Conservation (phyloP, 345 rosid genomes). For the Salix purpurea region DNA sequence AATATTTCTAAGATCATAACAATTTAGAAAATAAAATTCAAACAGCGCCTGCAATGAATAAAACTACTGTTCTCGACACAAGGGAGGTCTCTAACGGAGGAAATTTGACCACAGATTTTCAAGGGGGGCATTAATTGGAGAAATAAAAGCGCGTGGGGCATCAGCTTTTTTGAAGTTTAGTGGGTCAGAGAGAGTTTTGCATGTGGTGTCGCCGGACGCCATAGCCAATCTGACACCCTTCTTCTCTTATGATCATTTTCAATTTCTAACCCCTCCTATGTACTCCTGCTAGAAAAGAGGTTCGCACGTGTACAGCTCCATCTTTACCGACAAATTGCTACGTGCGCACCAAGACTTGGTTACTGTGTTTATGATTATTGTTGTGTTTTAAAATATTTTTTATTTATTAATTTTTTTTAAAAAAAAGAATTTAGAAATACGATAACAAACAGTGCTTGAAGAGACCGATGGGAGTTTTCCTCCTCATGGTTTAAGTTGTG, state of each 20-base stretch:
- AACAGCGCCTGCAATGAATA: too few species aligned
- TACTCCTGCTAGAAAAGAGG: slow-evolving; percentile 4
- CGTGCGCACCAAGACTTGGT: slow-evolving; percentile 21
- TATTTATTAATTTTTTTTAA: too few species aligned
- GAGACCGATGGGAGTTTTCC: neutral
- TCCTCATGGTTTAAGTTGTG: neutral
- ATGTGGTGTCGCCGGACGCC: slow-evolving; percentile 46
- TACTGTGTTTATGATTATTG: too few species aligned
- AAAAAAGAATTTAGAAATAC: too few species aligned
- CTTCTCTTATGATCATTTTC: slow-evolving; percentile 4
- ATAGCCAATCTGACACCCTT: slow-evolving; percentile 37
- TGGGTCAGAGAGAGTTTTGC: slow-evolving; percentile 4
- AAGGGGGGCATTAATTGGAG: neutral
- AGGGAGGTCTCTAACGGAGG: neutral
- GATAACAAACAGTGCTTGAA: neutral
- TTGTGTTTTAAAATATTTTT: too few species aligned
- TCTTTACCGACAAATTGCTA: slow-evolving; percentile 20
- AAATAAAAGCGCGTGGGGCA: slow-evolving; percentile 1
- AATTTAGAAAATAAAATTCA: too few species aligned
- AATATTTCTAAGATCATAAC: too few species aligned
- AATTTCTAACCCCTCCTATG: slow-evolving; percentile 7
- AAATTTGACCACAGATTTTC: neutral
- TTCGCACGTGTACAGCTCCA: slow-evolving; percentile 64
- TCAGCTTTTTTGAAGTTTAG: neutral
- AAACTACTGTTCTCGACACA: too few species aligned